These are phyloP conservation scores for Pseudonitzschia multiseries DNA, from an alignment of 108 stramenopile species.

Conservation along the genomic window DNA sequence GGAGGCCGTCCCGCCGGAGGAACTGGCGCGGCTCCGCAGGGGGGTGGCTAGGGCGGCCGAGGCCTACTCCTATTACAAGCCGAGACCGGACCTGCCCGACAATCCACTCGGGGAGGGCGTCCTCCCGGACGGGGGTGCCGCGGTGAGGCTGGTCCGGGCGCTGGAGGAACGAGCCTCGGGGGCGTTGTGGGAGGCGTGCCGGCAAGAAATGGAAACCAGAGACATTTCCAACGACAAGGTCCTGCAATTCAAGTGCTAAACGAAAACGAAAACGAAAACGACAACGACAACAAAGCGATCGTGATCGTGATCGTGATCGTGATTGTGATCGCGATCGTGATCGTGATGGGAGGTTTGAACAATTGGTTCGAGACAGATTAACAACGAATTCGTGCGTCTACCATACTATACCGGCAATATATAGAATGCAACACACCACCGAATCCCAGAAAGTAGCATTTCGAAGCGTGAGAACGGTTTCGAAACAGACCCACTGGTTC, in stretches of 20 bases:
- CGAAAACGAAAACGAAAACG: too few species aligned
- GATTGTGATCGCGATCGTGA: too few species aligned
- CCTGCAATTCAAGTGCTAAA: neutral
- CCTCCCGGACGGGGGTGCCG: conserved; percentile 42
- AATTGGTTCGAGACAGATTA: too few species aligned
- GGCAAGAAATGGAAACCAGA: conserved; percentile 16
- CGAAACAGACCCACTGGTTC: too few species aligned
- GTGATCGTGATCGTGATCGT: too few species aligned
- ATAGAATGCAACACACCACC: too few species aligned
- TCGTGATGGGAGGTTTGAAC: too few species aligned
- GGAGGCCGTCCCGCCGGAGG: conserved; percentile 27
- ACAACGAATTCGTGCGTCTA: too few species aligned
- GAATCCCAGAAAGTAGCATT: too few species aligned
- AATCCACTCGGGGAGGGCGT: conserved; percentile 35
- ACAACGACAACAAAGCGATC: too few species aligned
- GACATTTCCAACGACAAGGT: conserved; percentile 2
- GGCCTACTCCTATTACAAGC: conserved; percentile 32
- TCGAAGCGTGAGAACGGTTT: too few species aligned
- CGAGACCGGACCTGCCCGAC: conserved; percentile 22
- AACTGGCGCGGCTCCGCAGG: conserved; percentile 35
- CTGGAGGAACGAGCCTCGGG: conserved; percentile 41
- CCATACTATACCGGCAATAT: too few species aligned
- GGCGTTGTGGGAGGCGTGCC: conserved; percentile 34
- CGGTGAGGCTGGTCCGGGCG: conserved; percentile 32
- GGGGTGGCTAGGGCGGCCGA: conserved; percentile 25